These are phyloP conservation scores for Linderniella brevidens DNA, from an alignment of 257 asterid species.

Conservation along the genomic window DNA sequence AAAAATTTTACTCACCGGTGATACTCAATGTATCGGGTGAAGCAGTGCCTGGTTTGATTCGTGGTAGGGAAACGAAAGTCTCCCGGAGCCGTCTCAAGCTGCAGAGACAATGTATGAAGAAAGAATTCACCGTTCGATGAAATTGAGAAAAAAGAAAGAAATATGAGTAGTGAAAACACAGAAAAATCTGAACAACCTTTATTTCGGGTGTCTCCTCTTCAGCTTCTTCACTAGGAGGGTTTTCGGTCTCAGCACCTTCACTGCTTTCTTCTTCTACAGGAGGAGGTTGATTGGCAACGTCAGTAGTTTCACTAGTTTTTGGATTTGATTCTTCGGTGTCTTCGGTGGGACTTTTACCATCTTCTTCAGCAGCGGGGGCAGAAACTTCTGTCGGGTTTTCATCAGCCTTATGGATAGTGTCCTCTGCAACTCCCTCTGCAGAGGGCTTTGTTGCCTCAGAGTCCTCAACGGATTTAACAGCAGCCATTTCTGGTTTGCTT, in stretches of 20 bases:
- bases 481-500: constrained; percentile 7
- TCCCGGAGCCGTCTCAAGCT: constrained; percentile 97
- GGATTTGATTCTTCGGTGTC: constrained; percentile 33
- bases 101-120: constrained; percentile 8
- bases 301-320: constrained; percentile 25
- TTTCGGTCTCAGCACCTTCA: constrained; percentile 32
- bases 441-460: constrained; percentile 21
- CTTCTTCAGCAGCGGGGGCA: constrained; percentile 28
- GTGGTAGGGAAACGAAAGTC: constrained; percentile 98
- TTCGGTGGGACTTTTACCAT: constrained; percentile 21
- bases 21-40: constrained; percentile 80
- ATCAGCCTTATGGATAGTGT: constrained; percentile 25
- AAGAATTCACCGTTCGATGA: background rate
- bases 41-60: constrained; percentile 92
- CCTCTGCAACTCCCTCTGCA: constrained; percentile 11
- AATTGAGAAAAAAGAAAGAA: no score
- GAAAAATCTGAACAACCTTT: constrained; percentile 25
- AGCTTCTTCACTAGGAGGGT: constrained; percentile 26
- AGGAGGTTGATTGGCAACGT: constrained; percentile 11
- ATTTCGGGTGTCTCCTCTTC: constrained; percentile 53
- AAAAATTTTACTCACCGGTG: constrained; percentile 40
- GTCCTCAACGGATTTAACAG: constrained; percentile 28
- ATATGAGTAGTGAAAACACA: background rate
- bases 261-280: constrained; percentile 25
- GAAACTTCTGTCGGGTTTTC: constrained; percentile 13